Evolutionary conservation across 441 rosid genomes (phyloP).

Genomic region (Euphorbia neoarborescens): DNA sequence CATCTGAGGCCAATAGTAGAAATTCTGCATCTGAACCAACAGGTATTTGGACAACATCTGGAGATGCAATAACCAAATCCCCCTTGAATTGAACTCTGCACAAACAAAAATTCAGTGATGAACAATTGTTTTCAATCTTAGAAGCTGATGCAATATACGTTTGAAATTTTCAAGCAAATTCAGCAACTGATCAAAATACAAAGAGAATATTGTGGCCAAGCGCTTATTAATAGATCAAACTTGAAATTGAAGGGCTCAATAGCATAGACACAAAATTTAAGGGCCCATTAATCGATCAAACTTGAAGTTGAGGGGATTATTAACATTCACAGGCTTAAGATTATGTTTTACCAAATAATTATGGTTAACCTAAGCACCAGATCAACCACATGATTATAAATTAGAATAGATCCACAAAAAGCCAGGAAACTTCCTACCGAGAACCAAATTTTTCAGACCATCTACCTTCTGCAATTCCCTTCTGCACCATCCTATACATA

Average conservation of each 20-base stretch:
- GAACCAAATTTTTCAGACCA: conserved; percentile 86
- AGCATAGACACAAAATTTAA: background rate
- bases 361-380: background rate
- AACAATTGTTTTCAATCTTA: conserved; percentile 15
- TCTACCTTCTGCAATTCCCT: conserved; percentile 70
- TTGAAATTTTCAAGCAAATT: background rate
- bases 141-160: background rate
- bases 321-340: background rate
- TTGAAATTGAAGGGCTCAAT: too few species aligned
- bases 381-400: background rate
- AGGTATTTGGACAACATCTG: conserved; percentile 59
- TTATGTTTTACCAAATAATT: background rate
- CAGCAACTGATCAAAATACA: background rate
- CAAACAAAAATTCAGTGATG: conserved; percentile 14
- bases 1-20: conserved; percentile 77
- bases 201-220: background rate
- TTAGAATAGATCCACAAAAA: background rate
- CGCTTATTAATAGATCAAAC: too few species aligned
- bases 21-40: conserved; percentile 79
- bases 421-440: conserved; percentile 35
- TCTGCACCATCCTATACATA: conserved; percentile 66
- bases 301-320: background rate
- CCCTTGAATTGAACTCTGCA: conserved; percentile 55
- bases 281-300: background rate
- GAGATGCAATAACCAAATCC: conserved; percentile 72